Conservation (phyloP, 1,139 yeast species). For the Saccharomycopsis hybrid region DNA sequence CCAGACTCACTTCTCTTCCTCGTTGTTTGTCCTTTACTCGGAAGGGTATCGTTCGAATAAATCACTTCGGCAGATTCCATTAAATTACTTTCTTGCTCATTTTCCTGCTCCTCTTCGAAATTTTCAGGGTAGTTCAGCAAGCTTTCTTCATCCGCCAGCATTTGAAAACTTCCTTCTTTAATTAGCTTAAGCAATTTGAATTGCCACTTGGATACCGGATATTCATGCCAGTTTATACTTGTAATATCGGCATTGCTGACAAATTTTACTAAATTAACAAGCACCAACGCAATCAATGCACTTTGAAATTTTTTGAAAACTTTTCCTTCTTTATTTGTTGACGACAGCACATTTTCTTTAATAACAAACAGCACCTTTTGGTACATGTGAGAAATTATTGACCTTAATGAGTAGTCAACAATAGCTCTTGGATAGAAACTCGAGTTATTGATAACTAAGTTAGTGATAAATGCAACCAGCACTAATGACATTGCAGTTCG, state of each 20-base stretch:
- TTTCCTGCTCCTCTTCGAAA: too few species aligned
- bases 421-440: slow-evolving; percentile 2
- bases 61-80: too few species aligned
- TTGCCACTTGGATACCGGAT: neutral
- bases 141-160: too few species aligned
- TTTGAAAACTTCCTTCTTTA: too few species aligned
- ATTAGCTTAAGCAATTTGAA: neutral
- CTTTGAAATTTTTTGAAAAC: slow-evolving; percentile 14
- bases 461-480: neutral
- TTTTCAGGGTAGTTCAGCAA: too few species aligned
- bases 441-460: slow-evolving; percentile 5
- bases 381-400: neutral
- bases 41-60: too few species aligned
- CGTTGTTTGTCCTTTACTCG: too few species aligned
- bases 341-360: too few species aligned
- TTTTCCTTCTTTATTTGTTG: too few species aligned
- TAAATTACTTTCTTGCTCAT: too few species aligned
- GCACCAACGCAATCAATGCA: slow-evolving; percentile 6
- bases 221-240: neutral
- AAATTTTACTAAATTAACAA: slow-evolving; percentile 7
- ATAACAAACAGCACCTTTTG: too few species aligned
- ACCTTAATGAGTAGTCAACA: slow-evolving; percentile 1
- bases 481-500: neutral
- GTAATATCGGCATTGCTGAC: neutral
- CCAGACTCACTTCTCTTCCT: too few species aligned